Percentiles rank a stretch among this genome's conserved stretches.
phyloP scores from a whole-genome alignment of 1,139 yeast genomes.

The Chernovozyma sophiae-reginae region DNA sequence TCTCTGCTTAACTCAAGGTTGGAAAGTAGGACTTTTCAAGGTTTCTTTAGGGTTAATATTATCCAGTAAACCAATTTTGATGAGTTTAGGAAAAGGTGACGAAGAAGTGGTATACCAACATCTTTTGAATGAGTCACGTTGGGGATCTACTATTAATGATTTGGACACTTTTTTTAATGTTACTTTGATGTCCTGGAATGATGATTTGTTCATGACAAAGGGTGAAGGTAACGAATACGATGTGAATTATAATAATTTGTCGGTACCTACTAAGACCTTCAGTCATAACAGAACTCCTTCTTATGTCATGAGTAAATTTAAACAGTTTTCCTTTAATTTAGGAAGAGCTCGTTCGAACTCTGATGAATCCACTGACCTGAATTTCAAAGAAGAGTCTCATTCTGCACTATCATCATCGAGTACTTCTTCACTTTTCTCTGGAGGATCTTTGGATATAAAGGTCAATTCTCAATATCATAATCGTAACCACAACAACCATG shows the following conservation, averaged over 20 bases:
- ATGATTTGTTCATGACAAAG: constrained; percentile 19
- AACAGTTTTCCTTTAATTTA: constrained; percentile 18
- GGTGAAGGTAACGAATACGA: constrained; percentile 1
- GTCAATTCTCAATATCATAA: neutral
- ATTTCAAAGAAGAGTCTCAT: constrained; percentile 2
- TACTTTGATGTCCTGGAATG: constrained; percentile 35
- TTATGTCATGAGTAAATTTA: constrained; percentile 18
- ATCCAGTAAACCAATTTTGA: constrained; percentile 48
- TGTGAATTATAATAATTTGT: constrained; percentile 3
- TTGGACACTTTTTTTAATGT: constrained; percentile 42
- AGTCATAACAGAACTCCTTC: constrained; percentile 15
- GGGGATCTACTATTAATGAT: constrained; percentile 50
- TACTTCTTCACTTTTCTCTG: constrained; percentile 2
- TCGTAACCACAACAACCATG: neutral
- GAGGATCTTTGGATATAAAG: constrained; percentile 9
- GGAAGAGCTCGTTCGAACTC: constrained; percentile 15
- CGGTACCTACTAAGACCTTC: constrained; percentile 7
- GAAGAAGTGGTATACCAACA: constrained; percentile 63
- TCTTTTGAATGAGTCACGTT: constrained; percentile 51
- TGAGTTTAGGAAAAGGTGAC: constrained; percentile 45
- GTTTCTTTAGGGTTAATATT: constrained; percentile 54
- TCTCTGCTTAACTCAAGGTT: constrained; percentile 58
- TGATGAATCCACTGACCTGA: neutral
- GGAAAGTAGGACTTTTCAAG: constrained; percentile 59
- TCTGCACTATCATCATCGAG: constrained; percentile 6